phyloP scores from a whole-genome alignment of 495 filamentous ascomycete species.

The Platismatia glauca region DNA sequence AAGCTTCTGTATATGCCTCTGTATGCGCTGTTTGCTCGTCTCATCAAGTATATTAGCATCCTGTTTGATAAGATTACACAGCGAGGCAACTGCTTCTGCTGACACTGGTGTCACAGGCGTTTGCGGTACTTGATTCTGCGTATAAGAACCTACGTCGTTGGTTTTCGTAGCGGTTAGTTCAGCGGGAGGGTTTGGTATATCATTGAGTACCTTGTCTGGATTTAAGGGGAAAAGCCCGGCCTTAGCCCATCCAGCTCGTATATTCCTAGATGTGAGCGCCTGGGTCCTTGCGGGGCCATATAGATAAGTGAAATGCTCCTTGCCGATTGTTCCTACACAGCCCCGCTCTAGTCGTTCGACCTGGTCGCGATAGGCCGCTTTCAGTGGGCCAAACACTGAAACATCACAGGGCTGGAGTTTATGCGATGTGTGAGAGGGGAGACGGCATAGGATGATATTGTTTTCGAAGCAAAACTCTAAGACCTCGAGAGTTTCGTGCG shows the following conservation, averaged over 20 bases:
- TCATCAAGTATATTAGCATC: conserved; percentile 29
- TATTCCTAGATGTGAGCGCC: conserved; percentile 30
- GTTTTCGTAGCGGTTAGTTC: conserved; percentile 23
- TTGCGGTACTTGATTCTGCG: conserved; percentile 21
- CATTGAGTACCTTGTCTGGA: conserved; percentile 29
- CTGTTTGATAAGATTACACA: conserved; percentile 28
- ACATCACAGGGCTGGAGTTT: no score
- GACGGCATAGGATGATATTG: conserved; percentile 23
- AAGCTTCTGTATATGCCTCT: conserved; percentile 8
- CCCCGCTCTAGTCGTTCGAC: conserved; percentile 22
- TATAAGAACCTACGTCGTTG: conserved; percentile 6
- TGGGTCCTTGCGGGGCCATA: conserved; percentile 28
- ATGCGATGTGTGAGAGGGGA: no score
- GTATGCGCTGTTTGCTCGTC: not conserved
- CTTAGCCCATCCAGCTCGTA: conserved; percentile 26
- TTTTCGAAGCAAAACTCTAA: conserved; percentile 25
- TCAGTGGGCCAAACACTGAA: conserved; percentile 14
- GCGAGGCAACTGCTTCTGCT: conserved; percentile 23
- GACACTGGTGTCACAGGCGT: conserved; percentile 24
- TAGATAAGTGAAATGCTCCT: no score
- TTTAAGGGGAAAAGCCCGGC: conserved; percentile 31
- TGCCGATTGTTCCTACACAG: conserved; percentile 27
- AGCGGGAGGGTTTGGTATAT: conserved; percentile 23
- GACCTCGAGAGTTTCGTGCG: conserved; percentile 24
- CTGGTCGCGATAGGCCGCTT: conserved; percentile 23